These are phyloP conservation scores for Talaromyces rugulosus DNA, from an alignment of 2,329 filamentous ascomycete species.

Conservation along the genomic window DNA sequence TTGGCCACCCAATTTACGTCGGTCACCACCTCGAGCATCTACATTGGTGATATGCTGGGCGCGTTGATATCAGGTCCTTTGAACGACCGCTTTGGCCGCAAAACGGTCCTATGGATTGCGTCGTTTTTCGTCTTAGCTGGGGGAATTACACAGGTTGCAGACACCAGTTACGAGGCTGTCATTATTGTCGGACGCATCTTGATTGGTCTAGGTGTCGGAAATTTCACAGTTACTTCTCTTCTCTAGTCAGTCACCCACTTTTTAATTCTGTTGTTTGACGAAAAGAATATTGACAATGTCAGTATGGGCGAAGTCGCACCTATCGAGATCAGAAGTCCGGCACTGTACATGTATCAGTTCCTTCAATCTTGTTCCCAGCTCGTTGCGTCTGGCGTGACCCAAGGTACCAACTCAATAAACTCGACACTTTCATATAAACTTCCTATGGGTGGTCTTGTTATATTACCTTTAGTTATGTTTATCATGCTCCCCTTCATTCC, in stretches of 20 bases:
- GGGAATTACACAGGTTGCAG: background rate
- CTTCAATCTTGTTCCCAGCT: slow-evolving; percentile 3
- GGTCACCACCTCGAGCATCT: slow-evolving; percentile 1
- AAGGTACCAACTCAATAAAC: background rate
- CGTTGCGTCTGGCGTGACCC: background rate
- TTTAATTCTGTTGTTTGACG: background rate
- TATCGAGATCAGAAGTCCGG: background rate
- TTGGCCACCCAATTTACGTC: background rate
- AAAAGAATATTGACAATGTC: background rate
- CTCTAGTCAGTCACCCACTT: background rate
- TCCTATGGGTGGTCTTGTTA: background rate
- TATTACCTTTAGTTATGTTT: background rate
- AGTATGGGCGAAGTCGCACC: slow-evolving; percentile 3
- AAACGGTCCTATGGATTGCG: background rate
- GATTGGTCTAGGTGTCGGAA: background rate
- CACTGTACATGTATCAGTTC: slow-evolving; percentile 1
- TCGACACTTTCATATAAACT: background rate
- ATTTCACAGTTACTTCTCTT: background rate
- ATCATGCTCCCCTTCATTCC: background rate
- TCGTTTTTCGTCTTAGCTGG: background rate
- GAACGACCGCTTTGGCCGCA: slow-evolving; percentile 2
- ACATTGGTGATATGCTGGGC: slow-evolving; percentile 1
- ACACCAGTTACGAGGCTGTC: background rate
- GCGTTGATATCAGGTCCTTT: background rate
- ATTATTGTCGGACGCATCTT: background rate